phyloP scores from a whole-genome alignment of 2,329 filamentous ascomycete species.

The Beauveria scarabaeidicola region DNA sequence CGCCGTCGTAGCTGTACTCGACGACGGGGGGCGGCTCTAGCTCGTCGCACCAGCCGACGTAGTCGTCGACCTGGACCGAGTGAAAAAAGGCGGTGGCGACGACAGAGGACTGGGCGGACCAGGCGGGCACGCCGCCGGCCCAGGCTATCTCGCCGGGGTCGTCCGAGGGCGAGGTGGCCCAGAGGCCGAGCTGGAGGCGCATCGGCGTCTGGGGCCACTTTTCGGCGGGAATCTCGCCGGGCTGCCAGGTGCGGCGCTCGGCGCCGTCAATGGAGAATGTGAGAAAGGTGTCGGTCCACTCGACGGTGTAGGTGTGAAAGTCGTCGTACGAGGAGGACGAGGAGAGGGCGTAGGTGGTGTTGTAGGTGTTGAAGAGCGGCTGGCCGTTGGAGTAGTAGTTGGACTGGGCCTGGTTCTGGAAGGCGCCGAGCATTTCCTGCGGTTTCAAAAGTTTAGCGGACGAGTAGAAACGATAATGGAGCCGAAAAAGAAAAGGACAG shows the following conservation, averaged over 20 bases:
- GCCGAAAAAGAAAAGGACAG: not conserved
- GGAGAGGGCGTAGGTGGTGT: slow-evolving; percentile 38
- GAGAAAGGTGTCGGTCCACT: slow-evolving; percentile 54
- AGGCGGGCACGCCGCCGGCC: slow-evolving; percentile 49
- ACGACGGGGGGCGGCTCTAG: slow-evolving; percentile 14
- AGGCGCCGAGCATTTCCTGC: slow-evolving; percentile 23
- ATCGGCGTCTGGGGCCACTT: slow-evolving; percentile 62
- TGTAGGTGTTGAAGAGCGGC: slow-evolving; percentile 43
- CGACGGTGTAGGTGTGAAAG: slow-evolving; percentile 58
- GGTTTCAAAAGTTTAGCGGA: not conserved
- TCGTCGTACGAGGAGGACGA: slow-evolving; percentile 29
- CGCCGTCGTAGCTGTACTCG: slow-evolving; percentile 22
- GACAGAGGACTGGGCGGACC: slow-evolving; percentile 17
- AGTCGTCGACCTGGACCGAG: slow-evolving; percentile 22
- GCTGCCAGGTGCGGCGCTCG: slow-evolving; percentile 22
- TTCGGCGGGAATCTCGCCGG: slow-evolving; percentile 38
- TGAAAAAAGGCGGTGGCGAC: slow-evolving; percentile 17
- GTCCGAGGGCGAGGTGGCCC: slow-evolving; percentile 40
- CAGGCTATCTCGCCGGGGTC: slow-evolving; percentile 55
- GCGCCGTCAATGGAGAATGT: slow-evolving; percentile 51
- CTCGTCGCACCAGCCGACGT: slow-evolving; percentile 20
- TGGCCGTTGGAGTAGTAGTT: slow-evolving; percentile 71
- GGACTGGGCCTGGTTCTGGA: slow-evolving; percentile 54
- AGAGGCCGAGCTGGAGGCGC: slow-evolving; percentile 54
- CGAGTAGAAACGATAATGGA: not conserved